Evolutionary conservation across 352 stramenopile species (phyloP).

Genomic region (Pythium monospermum): DNA sequence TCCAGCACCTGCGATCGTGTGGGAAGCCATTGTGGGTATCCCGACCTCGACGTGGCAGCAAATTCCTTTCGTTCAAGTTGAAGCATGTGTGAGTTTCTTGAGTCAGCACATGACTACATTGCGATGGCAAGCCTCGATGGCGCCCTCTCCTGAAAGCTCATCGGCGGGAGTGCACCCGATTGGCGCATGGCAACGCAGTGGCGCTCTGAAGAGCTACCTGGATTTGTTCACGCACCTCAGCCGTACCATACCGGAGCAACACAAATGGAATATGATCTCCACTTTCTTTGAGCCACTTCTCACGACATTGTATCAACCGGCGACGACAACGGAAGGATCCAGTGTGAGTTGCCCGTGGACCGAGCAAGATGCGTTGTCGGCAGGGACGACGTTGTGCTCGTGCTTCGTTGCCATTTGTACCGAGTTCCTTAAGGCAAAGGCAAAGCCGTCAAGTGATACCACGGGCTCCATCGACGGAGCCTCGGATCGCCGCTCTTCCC

Average conservation of each 20-base stretch:
- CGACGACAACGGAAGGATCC: slow-evolving; percentile 62
- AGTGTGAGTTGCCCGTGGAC: slow-evolving; percentile 64
- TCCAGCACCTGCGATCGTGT: slow-evolving; percentile 57
- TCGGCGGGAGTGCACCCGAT: slow-evolving; percentile 9
- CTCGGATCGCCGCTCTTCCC: background rate
- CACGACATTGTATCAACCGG: slow-evolving; percentile 73
- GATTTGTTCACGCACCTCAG: slow-evolving; percentile 75
- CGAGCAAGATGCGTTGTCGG: slow-evolving; percentile 66
- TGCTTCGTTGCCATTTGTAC: slow-evolving; percentile 75
- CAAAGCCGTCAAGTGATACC: background rate
- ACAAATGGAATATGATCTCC: slow-evolving; percentile 67
- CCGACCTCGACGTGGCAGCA: slow-evolving; percentile 18
- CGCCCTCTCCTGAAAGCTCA: background rate
- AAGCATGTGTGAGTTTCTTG: slow-evolving; percentile 23
- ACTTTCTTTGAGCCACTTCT: slow-evolving; percentile 77
- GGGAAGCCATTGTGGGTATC: slow-evolving; percentile 37
- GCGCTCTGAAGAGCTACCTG: slow-evolving; percentile 70
- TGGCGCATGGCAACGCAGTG: slow-evolving; percentile 50
- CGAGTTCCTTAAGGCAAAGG: slow-evolving; percentile 53
- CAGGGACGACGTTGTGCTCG: slow-evolving; percentile 69
- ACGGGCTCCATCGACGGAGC: background rate
- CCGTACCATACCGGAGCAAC: slow-evolving; percentile 43
- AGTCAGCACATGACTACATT: slow-evolving; percentile 25
- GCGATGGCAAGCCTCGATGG: slow-evolving; percentile 23
- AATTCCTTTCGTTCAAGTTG: slow-evolving; percentile 22